Evolutionary conservation across 129 eudicot genomes (phyloP), one percentile per base, ranked within the genome.

Genomic region (Lactuca sativa): DNA sequence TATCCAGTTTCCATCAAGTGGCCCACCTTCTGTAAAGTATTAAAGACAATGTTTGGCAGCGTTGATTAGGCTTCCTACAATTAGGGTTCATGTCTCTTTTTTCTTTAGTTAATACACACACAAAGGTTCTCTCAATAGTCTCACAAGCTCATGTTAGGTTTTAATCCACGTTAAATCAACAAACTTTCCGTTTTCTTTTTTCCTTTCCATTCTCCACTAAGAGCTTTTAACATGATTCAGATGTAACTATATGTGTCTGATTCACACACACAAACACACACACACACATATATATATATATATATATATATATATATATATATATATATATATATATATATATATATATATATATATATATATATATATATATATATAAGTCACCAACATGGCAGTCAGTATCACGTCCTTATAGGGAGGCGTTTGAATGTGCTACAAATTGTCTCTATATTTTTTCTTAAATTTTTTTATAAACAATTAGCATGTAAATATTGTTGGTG

Each of bases 31-130:
- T 14, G 44, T 59, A 71, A 71, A 71, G 67, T 47, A 71, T 59
- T 59, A 47, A 59, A 67, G 61, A 75, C 62, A 75, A 65, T 67
- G 79, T 74, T 66, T 74, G 79, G 73, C 79, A 74, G 67, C 54
- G 59, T 58, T 70, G 43, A 58, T 59, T 74, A 66, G 53, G 16
- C 59, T 74, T 67, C 80, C 80, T 70, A 37, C 56, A 60, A 36
- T 75, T 75, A 67, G 69, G 80, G 69, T 68, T 75, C 32, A 21
- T 75, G 80, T 75, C 62, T 62, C 52, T 52, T 52, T 36, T 67
- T 21, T 36, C 73, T 74, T 75, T 75, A 57, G 68, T 75, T 75
- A 58, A 7, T 51, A 36, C 63, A 49, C 69, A 51, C 53, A 62
- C 77, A 73, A 73, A 73, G 53, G 70, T 25, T 56, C 66, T 56